Evolutionary conservation across 2,329 filamentous ascomycete species (phyloP).

Genomic region (Xylariaceae sp.): DNA sequence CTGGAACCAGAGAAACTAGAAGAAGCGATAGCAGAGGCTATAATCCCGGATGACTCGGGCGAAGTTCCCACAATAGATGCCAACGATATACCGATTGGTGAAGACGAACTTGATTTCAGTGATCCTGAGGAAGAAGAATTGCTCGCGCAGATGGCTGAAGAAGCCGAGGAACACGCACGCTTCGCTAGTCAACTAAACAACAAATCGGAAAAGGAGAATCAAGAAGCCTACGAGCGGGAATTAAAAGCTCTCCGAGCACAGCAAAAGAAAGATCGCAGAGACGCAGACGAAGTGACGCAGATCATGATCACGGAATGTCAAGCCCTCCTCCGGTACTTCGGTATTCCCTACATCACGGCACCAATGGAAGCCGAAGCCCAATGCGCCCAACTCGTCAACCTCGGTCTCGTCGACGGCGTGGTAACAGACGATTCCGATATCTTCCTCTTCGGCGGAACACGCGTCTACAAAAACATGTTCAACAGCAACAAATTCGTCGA

Average conservation of each 20-base stretch:
- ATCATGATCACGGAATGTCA: slow-evolving; percentile 96
- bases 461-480: slow-evolving; percentile 99
- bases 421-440: slow-evolving; percentile 97
- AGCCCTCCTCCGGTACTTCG: slow-evolving; percentile 81
- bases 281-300: slow-evolving; percentile 94
- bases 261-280: slow-evolving; percentile 91
- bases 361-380: slow-evolving; percentile 99
- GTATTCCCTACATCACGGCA: slow-evolving; percentile 91
- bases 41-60: slow-evolving; percentile 5
- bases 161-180: slow-evolving; percentile 88
- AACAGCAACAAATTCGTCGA: slow-evolving; percentile 97
- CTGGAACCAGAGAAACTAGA: slow-evolving; percentile 21
- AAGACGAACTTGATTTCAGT: slow-evolving; percentile 62
- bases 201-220: slow-evolving; percentile 63
- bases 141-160: slow-evolving; percentile 75
- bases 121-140: slow-evolving; percentile 92
- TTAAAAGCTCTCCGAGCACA: slow-evolving; percentile 83
- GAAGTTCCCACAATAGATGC: slow-evolving; percentile 10
- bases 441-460: slow-evolving; percentile 91
- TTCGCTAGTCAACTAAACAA: slow-evolving; percentile 86
- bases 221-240: slow-evolving; percentile 78
- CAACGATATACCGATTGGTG: slow-evolving; percentile 43
- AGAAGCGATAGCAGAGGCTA: slow-evolving; percentile 11
- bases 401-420: slow-evolving; percentile 92
- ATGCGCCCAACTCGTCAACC: slow-evolving; percentile 80